Evolutionary conservation across 306 rosid species (phyloP).

Genomic region (Pyrus bretschneideri): DNA sequence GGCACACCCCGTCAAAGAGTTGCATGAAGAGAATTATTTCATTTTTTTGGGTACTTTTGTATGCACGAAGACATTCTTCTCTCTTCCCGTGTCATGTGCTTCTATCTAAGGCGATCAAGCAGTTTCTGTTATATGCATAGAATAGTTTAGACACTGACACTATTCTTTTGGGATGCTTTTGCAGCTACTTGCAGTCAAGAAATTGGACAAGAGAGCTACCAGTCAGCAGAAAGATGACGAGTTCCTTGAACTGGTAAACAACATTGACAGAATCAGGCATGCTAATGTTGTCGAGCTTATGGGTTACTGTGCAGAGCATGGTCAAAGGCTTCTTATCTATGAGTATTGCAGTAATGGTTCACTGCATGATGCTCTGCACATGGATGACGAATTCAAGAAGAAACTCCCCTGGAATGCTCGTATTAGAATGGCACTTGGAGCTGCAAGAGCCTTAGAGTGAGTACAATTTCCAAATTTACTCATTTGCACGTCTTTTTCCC

Average conservation of each 20-base stretch:
- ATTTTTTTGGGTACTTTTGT: background rate
- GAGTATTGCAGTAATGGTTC: constrained; percentile 85
- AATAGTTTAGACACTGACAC: constrained; percentile 18
- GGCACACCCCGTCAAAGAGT: background rate
- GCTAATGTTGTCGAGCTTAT: constrained; percentile 73
- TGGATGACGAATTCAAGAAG: constrained; percentile 58
- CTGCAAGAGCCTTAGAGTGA: constrained; percentile 98
- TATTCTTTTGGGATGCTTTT: constrained; percentile 28
- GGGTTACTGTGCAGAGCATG: constrained; percentile 97
- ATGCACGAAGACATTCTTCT: background rate
- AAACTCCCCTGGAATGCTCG: constrained; percentile 77
- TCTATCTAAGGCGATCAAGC: background rate
- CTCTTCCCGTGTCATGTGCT: constrained; percentile 4
- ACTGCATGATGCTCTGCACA: constrained; percentile 72
- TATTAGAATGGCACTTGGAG: constrained; percentile 83
- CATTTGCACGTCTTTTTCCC: background rate
- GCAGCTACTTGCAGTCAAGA: constrained; percentile 85
- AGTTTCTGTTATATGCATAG: constrained; percentile 9
- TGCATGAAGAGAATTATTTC: background rate
- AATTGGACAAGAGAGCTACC: constrained; percentile 62
- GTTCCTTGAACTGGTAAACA: constrained; percentile 75
- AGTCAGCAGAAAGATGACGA: constrained; percentile 68
- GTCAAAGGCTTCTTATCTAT: constrained; percentile 82
- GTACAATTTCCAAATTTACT: constrained; percentile 17
- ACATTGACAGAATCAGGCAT: constrained; percentile 71